Percentiles rank a stretch among this genome's conserved stretches.
These are phyloP conservation scores for Hygrophorus pudorinus DNA, from an alignment of 768 basidiomycete genomes.

Conservation along the genomic window DNA sequence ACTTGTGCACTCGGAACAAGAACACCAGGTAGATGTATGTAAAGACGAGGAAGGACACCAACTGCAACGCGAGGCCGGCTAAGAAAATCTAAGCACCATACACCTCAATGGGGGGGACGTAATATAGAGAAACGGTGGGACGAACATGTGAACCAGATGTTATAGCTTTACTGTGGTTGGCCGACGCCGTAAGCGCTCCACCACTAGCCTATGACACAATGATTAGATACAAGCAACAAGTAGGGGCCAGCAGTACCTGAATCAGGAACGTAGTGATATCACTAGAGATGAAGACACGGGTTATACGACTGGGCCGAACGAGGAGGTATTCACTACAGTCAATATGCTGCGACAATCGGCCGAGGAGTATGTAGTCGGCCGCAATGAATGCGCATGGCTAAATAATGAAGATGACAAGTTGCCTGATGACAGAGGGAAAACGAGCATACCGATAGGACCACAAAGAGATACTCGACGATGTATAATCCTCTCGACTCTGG, in stretches of 20 bases:
- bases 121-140: too few relatives aligned
- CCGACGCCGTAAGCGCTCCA: constrained; percentile 35
- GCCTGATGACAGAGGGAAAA: background rate
- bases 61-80: constrained; percentile 45
- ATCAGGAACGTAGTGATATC: constrained; percentile 60
- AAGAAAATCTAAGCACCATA: constrained; percentile 35
- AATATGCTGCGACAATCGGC: constrained; percentile 45
- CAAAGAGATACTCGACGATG: constrained; percentile 48
- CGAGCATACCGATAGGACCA: constrained; percentile 43
- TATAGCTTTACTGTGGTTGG: constrained; percentile 19
- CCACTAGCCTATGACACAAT: constrained; percentile 30
- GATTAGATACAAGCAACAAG: background rate
- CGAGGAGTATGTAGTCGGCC: constrained; percentile 56
- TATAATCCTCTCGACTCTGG: constrained; percentile 45
- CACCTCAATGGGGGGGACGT: constrained; percentile 18
- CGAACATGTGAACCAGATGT: constrained; percentile 4
- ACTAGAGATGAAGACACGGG: constrained; percentile 47
- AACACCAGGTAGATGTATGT: constrained; percentile 36
- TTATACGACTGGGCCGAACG: constrained; percentile 38
- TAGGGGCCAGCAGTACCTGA: constrained; percentile 29
- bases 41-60: constrained; percentile 44
- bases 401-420: background rate
- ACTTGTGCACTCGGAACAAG: constrained; percentile 34
- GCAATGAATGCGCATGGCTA: constrained; percentile 72
- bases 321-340: constrained; percentile 36